phyloP scores from a whole-genome alignment of 1,284 basidiomycete genomes.

The Stygiomarasmius scandens region DNA sequence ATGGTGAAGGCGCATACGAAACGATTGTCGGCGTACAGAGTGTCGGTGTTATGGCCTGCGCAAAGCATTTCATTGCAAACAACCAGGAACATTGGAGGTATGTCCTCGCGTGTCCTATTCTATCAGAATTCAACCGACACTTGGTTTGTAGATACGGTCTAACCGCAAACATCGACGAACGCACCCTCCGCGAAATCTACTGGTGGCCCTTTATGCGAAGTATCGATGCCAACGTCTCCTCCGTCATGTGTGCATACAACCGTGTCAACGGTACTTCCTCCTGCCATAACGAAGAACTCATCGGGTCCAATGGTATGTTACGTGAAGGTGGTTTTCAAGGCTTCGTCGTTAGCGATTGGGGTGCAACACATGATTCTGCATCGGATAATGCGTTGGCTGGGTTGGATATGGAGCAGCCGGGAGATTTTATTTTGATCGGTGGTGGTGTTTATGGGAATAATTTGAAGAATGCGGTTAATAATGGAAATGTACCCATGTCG shows the following conservation, averaged over 20 bases:
- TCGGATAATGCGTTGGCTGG: constrained; percentile 47
- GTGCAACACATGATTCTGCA: constrained; percentile 49
- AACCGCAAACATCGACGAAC: constrained; percentile 62
- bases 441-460: constrained; percentile 35
- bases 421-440: constrained; percentile 47
- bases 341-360: constrained; percentile 52
- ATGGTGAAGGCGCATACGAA: constrained; percentile 64
- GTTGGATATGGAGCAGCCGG: constrained; percentile 53
- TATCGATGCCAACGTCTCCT: constrained; percentile 62
- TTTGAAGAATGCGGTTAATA: constrained; percentile 38
- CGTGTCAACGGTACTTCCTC: constrained; percentile 44
- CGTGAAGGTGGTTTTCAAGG: constrained; percentile 36
- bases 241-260: constrained; percentile 79
- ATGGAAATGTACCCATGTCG: constrained; percentile 45
- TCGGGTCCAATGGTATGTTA: constrained; percentile 40
- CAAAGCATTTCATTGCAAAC: constrained; percentile 67
- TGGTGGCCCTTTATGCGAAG: constrained; percentile 56
- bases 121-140: no score
- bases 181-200: constrained; percentile 65
- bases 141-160: constrained; percentile 28
- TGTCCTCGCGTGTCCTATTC: constrained; percentile 14
- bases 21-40: constrained; percentile 66
- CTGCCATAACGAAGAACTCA: constrained; percentile 40
- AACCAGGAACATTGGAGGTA: constrained; percentile 56
- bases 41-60: constrained; percentile 63